Conservation (phyloP, 345 rosid genomes). For the Erysimum cheiranthoides region DNA sequence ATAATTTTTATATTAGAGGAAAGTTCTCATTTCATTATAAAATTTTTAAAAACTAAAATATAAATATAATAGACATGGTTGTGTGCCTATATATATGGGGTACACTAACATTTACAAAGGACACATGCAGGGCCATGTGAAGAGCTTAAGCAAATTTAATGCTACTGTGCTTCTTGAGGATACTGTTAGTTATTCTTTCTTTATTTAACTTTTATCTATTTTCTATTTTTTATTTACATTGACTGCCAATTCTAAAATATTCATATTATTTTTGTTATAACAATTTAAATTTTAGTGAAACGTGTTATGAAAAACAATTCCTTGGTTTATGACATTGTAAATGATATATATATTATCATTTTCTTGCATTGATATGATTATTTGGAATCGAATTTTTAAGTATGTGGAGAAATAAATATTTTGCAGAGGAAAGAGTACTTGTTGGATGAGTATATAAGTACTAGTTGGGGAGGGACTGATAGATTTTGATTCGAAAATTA, state of each 20-base stretch:
- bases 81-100: conserved; percentile 40
- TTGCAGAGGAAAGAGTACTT: conserved; percentile 6
- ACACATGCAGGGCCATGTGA: conserved; percentile 51
- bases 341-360: neutral
- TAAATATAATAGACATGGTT: conserved; percentile 23
- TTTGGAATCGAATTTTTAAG: neutral
- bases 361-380: neutral
- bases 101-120: conserved; percentile 45
- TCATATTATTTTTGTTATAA: neutral
- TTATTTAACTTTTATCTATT: neutral
- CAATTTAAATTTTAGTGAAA: neutral
- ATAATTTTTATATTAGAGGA: conserved; percentile 28
- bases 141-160: conserved; percentile 39
- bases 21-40: conserved; percentile 16
- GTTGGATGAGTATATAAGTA: conserved; percentile 12
- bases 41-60: neutral
- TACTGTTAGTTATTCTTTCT: conserved; percentile 19
- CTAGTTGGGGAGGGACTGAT: conserved; percentile 5
- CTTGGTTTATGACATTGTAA: neutral
- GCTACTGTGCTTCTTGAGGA: conserved; percentile 23
- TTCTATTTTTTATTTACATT: conserved; percentile 4
- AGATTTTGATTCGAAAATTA: conserved; percentile 36
- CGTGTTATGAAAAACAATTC: neutral
- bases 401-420: conserved; percentile 22
- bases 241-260: neutral